Evolutionary conservation across 1,284 basidiomycete species (phyloP).

Genomic region (Trichosporon faecale): DNA sequence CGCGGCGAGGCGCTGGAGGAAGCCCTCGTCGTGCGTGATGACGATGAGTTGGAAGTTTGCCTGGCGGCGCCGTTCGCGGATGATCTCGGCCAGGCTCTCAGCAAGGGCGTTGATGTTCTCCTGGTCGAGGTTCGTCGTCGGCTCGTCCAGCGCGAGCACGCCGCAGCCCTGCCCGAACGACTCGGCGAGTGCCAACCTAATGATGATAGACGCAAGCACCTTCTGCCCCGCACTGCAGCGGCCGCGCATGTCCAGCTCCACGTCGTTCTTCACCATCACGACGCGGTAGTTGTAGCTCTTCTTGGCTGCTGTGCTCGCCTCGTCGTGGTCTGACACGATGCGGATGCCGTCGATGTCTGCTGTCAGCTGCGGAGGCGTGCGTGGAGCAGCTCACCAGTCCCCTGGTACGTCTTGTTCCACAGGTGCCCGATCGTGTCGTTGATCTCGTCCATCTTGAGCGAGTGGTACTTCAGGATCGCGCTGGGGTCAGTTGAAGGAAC

Average conservation of each 20-base stretch:
- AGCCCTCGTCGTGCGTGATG: conserved; percentile 87
- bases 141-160: conserved; percentile 95
- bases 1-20: conserved; percentile 62
- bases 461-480: conserved; percentile 97
- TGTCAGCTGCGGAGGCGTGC: background rate
- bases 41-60: conserved; percentile 96
- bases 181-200: conserved; percentile 94
- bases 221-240: conserved; percentile 98
- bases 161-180: conserved; percentile 97
- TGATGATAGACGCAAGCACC: conserved; percentile 98
- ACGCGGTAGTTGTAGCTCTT: conserved; percentile 99
- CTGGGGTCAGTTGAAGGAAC: conserved; percentile 52
- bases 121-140: conserved; percentile 93
- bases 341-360: conserved; percentile 96
- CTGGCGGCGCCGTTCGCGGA: conserved; percentile 81
- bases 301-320: conserved; percentile 63
- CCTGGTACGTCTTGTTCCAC: conserved; percentile 99
- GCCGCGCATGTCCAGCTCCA: conserved; percentile 99
- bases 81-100: conserved; percentile 85
- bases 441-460: conserved; percentile 99
- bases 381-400: conserved; percentile 66
- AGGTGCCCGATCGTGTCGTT: conserved; percentile 93
- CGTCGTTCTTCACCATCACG: conserved; percentile 97
- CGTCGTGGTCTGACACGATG: conserved; percentile 91
- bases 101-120: conserved; percentile 97